Evolutionary conservation across 2,329 filamentous ascomycete genomes (phyloP), one percentile per base, ranked within the genome.

Genomic region (Paraphoma chrysanthemicola): DNA sequence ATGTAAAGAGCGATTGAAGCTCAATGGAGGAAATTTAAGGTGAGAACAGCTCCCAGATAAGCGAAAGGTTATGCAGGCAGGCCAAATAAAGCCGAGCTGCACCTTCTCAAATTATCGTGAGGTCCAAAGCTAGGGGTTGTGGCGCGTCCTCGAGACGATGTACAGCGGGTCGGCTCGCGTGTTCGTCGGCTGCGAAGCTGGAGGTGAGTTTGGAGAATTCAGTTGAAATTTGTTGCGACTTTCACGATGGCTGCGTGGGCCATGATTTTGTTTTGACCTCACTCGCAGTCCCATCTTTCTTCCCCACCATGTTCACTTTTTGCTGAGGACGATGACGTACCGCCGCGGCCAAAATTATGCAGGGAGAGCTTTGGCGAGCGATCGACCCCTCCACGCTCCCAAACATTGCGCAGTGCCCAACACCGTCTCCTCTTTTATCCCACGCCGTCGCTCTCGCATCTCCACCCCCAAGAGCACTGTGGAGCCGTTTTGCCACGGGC

Each of bases 251-350:
- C 48, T 44, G 56, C 41, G 48, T 47, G 23, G 30, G 12, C 49
- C 44, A 31, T 31, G 54, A 28, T 59, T 42, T 51, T 55, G 51
- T 58, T 50, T 48, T 51, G 44, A 51, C 54, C 57, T 60, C 54
- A 51, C 17, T 30, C 33, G 46, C 23, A 69, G 63, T 63, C 66
- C 48, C 49, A 57, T 54, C 51, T 52, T 39, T 30, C 29, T 51
- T 47, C 54, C 64, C 67, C 68, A 62, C 62, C 53, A 51, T 62
- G 52, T 44, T 58, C 46, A 29, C 46, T 59, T 60, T 58, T 59
- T 53, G 54, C 51, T 46, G 53, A 56, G 53, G 48, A 53, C 50
- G 23, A 68, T 72, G 69, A 72, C 69, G 69, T 66, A 67, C 53
- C 51, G 52, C 39, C 50, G 56, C 47, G 52, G 49, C 51, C 31